These are phyloP conservation scores for Lactifluus pinguis DNA, from an alignment of 768 basidiomycete genomes.

Conservation along the genomic window DNA sequence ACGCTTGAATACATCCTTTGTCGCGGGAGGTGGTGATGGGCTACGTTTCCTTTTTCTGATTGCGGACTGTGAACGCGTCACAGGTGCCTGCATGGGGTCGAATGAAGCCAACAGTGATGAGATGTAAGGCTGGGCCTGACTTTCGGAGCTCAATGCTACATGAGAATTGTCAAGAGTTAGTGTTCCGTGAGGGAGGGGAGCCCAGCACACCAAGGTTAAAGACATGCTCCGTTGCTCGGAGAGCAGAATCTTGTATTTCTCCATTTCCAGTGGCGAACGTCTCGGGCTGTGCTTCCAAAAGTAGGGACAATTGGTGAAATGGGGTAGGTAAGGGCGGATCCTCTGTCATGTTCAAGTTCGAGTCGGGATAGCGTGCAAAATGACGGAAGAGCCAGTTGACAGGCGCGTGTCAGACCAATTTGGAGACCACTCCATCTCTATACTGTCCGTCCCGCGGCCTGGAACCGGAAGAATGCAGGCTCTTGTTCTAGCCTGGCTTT, in stretches of 20 bases:
- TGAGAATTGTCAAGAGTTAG: background rate
- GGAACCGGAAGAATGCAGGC: background rate
- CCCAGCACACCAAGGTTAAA: slow-evolving; percentile 61
- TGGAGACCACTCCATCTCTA: background rate
- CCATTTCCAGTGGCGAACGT: slow-evolving; percentile 44
- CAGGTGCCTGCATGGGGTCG: slow-evolving; percentile 56
- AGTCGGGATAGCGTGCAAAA: too few species aligned
- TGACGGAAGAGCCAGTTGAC: background rate
- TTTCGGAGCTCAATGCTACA: slow-evolving; percentile 62
- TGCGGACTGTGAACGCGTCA: slow-evolving; percentile 58
- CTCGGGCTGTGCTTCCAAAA: slow-evolving; percentile 48
- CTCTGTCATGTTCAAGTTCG: slow-evolving; percentile 5
- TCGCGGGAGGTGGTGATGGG: slow-evolving; percentile 26
- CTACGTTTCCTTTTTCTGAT: slow-evolving; percentile 36
- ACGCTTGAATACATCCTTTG: slow-evolving; percentile 31
- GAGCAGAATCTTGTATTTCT: slow-evolving; percentile 47
- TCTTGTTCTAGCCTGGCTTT: background rate
- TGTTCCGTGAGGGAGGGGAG: background rate
- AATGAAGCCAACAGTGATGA: slow-evolving; percentile 58
- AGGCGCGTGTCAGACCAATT: background rate
- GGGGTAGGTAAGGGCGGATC: slow-evolving; percentile 29
- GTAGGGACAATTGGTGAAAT: slow-evolving; percentile 41
- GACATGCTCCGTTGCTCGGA: slow-evolving; percentile 61
- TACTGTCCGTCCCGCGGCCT: background rate
- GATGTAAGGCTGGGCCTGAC: slow-evolving; percentile 53